These are phyloP conservation scores for Fusarium sp. DNA, from an alignment of 2,329 filamentous ascomycete genomes.

Conservation along the genomic window DNA sequence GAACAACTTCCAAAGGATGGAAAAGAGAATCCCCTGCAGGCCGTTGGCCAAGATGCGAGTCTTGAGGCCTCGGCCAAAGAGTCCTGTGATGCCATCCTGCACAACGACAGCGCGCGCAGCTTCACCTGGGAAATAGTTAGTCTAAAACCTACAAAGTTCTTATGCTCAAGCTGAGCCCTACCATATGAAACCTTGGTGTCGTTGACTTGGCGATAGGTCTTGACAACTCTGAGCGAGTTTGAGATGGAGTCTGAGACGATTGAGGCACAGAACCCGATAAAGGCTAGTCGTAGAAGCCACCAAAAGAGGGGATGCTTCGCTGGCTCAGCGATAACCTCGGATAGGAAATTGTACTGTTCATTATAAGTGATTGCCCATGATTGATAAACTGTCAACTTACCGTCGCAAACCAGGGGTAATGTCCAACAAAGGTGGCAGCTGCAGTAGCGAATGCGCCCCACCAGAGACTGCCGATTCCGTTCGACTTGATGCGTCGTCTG, in stretches of 20 bases:
- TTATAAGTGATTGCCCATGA: not conserved
- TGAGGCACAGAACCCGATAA: slow-evolving; percentile 56
- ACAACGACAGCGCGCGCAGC: slow-evolving; percentile 55
- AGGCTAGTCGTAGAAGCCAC: slow-evolving; percentile 56
- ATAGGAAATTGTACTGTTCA: slow-evolving; percentile 56
- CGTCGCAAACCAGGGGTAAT: slow-evolving; percentile 64
- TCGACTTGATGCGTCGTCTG: slow-evolving; percentile 56
- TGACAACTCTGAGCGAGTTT: slow-evolving; percentile 60
- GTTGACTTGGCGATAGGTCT: slow-evolving; percentile 63
- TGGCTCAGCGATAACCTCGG: slow-evolving; percentile 53
- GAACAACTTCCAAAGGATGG: slow-evolving; percentile 62
- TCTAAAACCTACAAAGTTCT: not conserved
- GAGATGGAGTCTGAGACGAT: slow-evolving; percentile 59
- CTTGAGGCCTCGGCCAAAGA: slow-evolving; percentile 59
- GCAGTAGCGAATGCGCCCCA: slow-evolving; percentile 63
- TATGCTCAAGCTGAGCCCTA: slow-evolving; percentile 36
- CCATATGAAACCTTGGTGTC: slow-evolving; percentile 60
- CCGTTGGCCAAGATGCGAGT: slow-evolving; percentile 62
- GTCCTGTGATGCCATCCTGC: slow-evolving; percentile 55
- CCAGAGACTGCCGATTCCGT: slow-evolving; percentile 60
- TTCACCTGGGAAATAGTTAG: slow-evolving; percentile 47
- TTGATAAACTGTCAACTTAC: slow-evolving; percentile 37
- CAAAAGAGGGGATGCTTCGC: slow-evolving; percentile 52
- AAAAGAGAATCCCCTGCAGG: slow-evolving; percentile 59
- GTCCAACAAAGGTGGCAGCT: slow-evolving; percentile 60